Evolutionary conservation across 2,329 filamentous ascomycete genomes (phyloP), one percentile per base, ranked within the genome.

Genomic region (Tympanopsis confertula): DNA sequence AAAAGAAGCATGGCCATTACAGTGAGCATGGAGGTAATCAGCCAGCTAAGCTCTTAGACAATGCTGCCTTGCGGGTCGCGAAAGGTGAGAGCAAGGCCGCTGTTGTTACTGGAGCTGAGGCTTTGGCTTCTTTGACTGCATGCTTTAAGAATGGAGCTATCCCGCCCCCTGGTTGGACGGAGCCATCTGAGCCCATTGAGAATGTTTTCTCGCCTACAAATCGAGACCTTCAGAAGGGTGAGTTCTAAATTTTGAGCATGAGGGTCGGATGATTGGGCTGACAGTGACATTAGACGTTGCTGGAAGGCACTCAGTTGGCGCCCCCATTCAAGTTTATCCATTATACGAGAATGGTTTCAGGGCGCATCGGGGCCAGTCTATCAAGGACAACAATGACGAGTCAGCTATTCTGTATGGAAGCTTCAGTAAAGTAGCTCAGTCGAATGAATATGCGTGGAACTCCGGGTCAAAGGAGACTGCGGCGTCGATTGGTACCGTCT

Each of bases 301-400:
- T 1, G 64, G 67, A 2, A 57, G 59, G 2, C 77, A 82, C 46
- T 60, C 59, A 2, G 68, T 82, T 10, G 76, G 77, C 0, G 62
- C 71, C 1, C 77, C 78, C 0, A 77, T 82, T 10, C 78, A 83
- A 20, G 61, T 82, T 0, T 83, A 83, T 46, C 76, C 78, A 1
- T 49, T 83, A 0, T 82, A 79, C 46, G 78, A 82, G 45, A 80
- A 78, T 43, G 72, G 57, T 0, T 75, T 78, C 38, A 64, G 77
- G 20, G 75, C 74, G 1, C 59, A 71, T 43, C 60, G 66, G 1
- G 51, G 57, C 1, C 78, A 82, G 46, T 65, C 68, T 2, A 52
- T 71, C 1, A 38, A 52, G 17, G 65, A 71, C 3, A 82, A 82
- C 38, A 61, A 74, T 39, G 45, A 59, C 5, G 78, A 82, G 47